Evolutionary conservation across 495 filamentous ascomycete species (phyloP), one percentile per base, ranked within the genome.

Genomic region (Hypoxylon cercidicola): DNA sequence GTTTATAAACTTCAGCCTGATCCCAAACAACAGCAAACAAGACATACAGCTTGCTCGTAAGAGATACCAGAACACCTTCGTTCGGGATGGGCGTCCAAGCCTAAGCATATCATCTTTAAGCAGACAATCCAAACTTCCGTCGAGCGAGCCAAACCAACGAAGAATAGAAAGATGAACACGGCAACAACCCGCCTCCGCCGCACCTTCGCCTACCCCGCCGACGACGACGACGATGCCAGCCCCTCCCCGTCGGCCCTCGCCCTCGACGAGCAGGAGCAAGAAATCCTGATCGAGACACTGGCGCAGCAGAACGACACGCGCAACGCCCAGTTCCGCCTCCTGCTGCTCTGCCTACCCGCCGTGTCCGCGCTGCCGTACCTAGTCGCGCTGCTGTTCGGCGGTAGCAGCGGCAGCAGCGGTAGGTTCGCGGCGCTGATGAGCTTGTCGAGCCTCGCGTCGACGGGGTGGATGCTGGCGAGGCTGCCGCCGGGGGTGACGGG

Each of bases 151-250:
- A 28, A 3, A 28, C 25, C 25, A 3, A 28, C n/a, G n/a, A n/a
- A n/a, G n/a, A n/a, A n/a, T n/a, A n/a, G n/a, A n/a, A 64, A 44
- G 25, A 62, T 69, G 66, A 19, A 64, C 30, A 15, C 30, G 12
- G 40, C 66, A 16, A 63, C 74, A 7, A 73, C 85, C 40, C 81
- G 86, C 55, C 74, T 89, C 47, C 83, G 89, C 13, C 84, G 79
- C 48, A 85, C 84, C 13, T 89, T 90, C 73, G 82, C 78, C 11
- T 90, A 90, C 78, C 83, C 85, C 5, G 73, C 78, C 39, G 85
- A 87, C 68, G 77, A 78, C 9, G 79, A 79, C 16, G 78, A 84
- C 58, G 81, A 87, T 55, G 47, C 46, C 50, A 19, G 43, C 58
- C 47, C 10, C 28, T 23, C 53, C 21, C 11, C 18, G 45, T 30